phyloP scores from a whole-genome alignment of 208 protist species.

The Trypanosoma boissoni region DNA sequence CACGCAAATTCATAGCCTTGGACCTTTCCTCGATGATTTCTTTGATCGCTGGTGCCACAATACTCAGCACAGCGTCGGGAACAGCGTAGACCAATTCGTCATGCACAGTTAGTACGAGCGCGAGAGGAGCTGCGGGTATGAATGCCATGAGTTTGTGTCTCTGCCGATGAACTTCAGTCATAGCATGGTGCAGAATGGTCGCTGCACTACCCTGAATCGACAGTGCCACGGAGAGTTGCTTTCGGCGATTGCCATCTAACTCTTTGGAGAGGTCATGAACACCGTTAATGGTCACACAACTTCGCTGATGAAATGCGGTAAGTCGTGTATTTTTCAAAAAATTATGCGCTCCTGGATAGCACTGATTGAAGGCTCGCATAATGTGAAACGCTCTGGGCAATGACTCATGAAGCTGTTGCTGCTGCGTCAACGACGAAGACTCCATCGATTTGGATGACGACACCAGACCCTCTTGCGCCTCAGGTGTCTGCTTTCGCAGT shows the following conservation, averaged over 20 bases:
- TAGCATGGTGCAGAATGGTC: slow-evolving; percentile 77
- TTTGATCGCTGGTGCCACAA: slow-evolving; percentile 45
- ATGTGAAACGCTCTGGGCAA: slow-evolving; percentile 51
- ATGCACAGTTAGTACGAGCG: slow-evolving; percentile 68
- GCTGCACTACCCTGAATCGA: slow-evolving; percentile 85
- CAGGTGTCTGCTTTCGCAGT: background rate
- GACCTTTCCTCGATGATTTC: slow-evolving; percentile 49
- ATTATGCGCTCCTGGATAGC: slow-evolving; percentile 53
- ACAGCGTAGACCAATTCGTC: slow-evolving; percentile 86
- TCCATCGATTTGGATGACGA: background rate
- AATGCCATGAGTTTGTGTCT: slow-evolving; percentile 53
- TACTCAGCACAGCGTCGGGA: slow-evolving; percentile 26
- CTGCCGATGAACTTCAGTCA: slow-evolving; percentile 60
- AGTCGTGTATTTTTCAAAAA: slow-evolving; percentile 56
- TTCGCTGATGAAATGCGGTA: slow-evolving; percentile 31
- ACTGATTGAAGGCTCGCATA: slow-evolving; percentile 42
- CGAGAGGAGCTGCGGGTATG: slow-evolving; percentile 47
- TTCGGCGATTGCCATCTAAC: slow-evolving; percentile 42
- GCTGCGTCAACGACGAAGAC: too few relatives aligned
- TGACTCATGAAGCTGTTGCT: too few relatives aligned
- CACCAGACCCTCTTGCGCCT: background rate
- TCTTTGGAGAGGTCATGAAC: slow-evolving; percentile 36
- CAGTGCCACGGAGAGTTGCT: slow-evolving; percentile 63
- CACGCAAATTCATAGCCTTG: slow-evolving; percentile 21
- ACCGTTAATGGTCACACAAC: slow-evolving; percentile 47